Evolutionary conservation across 257 asterid genomes (phyloP), one percentile per base, ranked within the genome.

Genomic region (Marsdenia floribunda): DNA sequence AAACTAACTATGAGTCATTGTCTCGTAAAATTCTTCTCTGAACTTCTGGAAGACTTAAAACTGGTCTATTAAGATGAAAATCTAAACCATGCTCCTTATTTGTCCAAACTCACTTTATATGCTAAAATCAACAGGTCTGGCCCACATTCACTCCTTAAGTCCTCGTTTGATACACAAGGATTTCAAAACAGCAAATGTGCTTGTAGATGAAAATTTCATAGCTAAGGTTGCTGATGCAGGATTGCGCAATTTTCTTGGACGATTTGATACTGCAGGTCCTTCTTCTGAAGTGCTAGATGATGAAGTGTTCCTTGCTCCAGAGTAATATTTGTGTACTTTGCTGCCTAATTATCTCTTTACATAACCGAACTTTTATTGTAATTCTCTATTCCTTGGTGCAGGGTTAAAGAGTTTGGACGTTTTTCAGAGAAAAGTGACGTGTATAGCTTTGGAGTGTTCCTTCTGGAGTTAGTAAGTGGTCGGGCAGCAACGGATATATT

Each of bases 161-260:
- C 97, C 97, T 71, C 89, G 96, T 72, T 81, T 92, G 84, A 83
- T 89, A 81, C 97, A 90, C 72, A 92, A 92, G 87, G 97, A 92
- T 83, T 92, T 92, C 86, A 92, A 92, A 80, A 92, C 97, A 60
- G 87, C 87, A 76, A 92, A 92, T 78, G 97, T 92, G 79, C 97
- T 92, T 22, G 97, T 92, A 70, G 97, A 92, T 76, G 97, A 92
- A 91, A 85, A 89, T 81, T 90, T 92, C 85, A 85, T 85, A 37
- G 93, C 97, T 57, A 92, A 92, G 83, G 96, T 90, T 76, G 97
- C 97, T 37, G 97, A 92, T 86, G 96, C 97, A 37, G 97, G 97
- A 75, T 61, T 90, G 60, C 92, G 92, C 82, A 90, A 92, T 83
- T 92, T 92, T 83, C 97, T 92, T 72, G 92, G 96, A 74, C 85